Evolutionary conservation across 2,329 filamentous ascomycete species (phyloP), one percentile per base, ranked within the genome.

Genomic region (Alternaria ethzedia): DNA sequence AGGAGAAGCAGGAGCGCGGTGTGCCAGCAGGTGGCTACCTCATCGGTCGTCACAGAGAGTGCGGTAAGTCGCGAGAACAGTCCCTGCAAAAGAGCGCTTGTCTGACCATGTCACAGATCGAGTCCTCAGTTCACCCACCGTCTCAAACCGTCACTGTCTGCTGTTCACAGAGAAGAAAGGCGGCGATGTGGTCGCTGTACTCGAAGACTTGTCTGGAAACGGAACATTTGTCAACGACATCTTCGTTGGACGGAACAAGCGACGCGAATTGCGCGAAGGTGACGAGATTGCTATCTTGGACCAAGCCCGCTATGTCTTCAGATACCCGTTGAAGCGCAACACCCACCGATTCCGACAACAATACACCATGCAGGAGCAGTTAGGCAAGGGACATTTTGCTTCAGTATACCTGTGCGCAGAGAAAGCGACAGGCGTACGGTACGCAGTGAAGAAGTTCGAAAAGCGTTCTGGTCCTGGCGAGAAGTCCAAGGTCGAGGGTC

Each of bases 151-250:
- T 5, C 92, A 94, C 79, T 93, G 90, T 67, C 81, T 92, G 9
- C 70, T 93, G 2, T 92, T 91, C 73, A 85, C 83, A 54, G 86
- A 90, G 75, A 88, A 86, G 68, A 86, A 84, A 66, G 82, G 83
- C 54, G 87, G 88, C 32, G 84, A 85, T 65, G 76, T 84, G 1
- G 81, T 89, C 45, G 95, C 93, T 9, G 87, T 98, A 12, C 81
- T 99, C 6, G 94, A 99, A 78, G 96, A 99, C 79, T 83, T 98
- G 20, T 99, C 96, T 7, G 96, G 90, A 76, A 99, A 99, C 77
- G 96, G 96, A 54, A 99, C 96, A 0, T 99, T 94, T 77, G 91
- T 99, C 72, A 98, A 98, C 75, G 94, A 97, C 72, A 91, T 90
- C 15, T 86, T 97, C 28, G 88, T 99, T 23, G 96, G 96, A 23